These are phyloP conservation scores for Agaricus blazei DNA, from an alignment of 768 basidiomycete genomes.

Conservation along the genomic window DNA sequence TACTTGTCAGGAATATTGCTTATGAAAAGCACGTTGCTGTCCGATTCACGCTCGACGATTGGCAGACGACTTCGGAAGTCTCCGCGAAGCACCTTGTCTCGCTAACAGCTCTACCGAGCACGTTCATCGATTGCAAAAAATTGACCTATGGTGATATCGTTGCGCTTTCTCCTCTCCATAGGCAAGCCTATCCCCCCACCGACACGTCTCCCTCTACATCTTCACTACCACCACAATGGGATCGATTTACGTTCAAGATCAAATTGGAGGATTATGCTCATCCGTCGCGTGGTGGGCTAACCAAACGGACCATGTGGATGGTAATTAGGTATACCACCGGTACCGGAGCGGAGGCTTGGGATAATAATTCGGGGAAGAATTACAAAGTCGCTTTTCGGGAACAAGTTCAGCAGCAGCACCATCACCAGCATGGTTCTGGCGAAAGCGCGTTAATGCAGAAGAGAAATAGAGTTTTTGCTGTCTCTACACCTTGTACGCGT, in stretches of 20 bases:
- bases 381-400: conserved; percentile 67
- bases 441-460: neutral
- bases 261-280: conserved; percentile 66
- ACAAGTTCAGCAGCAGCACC: neutral
- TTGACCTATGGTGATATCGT: conserved; percentile 13
- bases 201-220: too few species aligned
- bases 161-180: conserved; percentile 2
- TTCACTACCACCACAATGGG: conserved; percentile 33
- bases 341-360: conserved; percentile 77
- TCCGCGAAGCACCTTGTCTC: conserved; percentile 42
- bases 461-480: conserved; percentile 3
- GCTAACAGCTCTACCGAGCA: conserved; percentile 30
- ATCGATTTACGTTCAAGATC: conserved; percentile 57
- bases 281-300: conserved; percentile 25
- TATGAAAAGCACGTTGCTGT: conserved; percentile 85
- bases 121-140: conserved; percentile 14
- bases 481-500: conserved; percentile 22
- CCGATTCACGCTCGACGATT: conserved; percentile 89
- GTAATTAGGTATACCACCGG: conserved; percentile 44
- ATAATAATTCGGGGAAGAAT: conserved; percentile 78
- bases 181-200: neutral
- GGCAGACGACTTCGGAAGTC: conserved; percentile 92
- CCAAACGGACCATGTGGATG: conserved; percentile 52
- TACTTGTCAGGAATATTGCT: conserved; percentile 80
- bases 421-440: neutral